Conservation (phyloP, 192 early-diverging fungal genomes). For the Coemansia sp. region DNA sequence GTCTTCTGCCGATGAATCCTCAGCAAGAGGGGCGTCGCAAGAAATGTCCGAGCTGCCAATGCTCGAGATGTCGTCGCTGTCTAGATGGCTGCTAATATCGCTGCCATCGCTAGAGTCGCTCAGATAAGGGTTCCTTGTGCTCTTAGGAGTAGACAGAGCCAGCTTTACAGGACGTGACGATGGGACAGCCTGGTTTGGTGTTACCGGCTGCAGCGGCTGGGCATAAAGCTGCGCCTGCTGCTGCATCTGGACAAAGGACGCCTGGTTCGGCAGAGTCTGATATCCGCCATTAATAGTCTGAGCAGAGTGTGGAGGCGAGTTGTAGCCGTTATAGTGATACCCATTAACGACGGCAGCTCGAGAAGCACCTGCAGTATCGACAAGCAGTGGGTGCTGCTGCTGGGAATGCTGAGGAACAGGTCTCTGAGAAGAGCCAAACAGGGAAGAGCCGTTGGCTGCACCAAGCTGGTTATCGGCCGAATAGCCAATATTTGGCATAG, state of each 20-base stretch:
- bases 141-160: conserved; percentile 20
- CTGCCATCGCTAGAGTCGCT: conserved; percentile 33
- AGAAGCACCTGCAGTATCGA: conserved; percentile 14
- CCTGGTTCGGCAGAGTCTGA: background rate
- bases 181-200: background rate
- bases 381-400: conserved; percentile 16
- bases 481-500: conserved; percentile 43
- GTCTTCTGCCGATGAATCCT: background rate
- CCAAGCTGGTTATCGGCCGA: conserved; percentile 10
- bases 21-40: conserved; percentile 6
- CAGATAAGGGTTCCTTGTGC: conserved; percentile 37
- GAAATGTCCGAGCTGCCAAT: conserved; percentile 33
- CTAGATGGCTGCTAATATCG: conserved; percentile 3
- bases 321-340: conserved; percentile 5
- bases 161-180: conserved; percentile 47
- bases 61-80: conserved; percentile 22
- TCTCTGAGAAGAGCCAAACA: background rate
- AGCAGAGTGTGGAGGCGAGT: conserved; percentile 1
- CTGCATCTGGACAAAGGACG: conserved; percentile 10
- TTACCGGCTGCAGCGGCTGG: conserved; percentile 12
- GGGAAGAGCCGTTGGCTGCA: background rate
- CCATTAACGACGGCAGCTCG: conserved; percentile 8
- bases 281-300: background rate
- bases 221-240: conserved; percentile 14
- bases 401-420: background rate